phyloP scores from a whole-genome alignment of 2,329 filamentous ascomycete species.

The Alternaria hordeiaustralica region DNA sequence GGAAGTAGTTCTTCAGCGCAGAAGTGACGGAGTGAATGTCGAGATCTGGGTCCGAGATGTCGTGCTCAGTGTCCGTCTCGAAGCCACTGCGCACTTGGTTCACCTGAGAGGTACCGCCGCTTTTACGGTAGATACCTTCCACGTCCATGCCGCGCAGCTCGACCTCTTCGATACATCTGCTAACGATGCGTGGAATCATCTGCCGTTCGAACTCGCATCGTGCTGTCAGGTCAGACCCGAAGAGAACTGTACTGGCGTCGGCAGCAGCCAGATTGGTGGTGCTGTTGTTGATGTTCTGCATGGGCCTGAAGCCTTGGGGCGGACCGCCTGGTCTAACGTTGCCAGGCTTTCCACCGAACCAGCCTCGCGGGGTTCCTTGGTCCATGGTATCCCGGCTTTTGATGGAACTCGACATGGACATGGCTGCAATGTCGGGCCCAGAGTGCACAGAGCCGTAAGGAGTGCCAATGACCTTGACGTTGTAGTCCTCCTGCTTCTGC shows the following conservation, averaged over 20 bases:
- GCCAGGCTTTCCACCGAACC: slow-evolving; percentile 42
- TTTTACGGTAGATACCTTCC: slow-evolving; percentile 98
- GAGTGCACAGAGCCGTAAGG: slow-evolving; percentile 47
- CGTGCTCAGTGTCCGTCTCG: slow-evolving; percentile 82
- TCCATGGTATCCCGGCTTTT: slow-evolving; percentile 36
- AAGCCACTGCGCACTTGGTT: slow-evolving; percentile 91
- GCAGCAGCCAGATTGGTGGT: slow-evolving; percentile 45
- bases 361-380: slow-evolving; percentile 33
- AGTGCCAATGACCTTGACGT: slow-evolving; percentile 57
- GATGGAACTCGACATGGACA: slow-evolving; percentile 40
- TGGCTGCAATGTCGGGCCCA: slow-evolving; percentile 43
- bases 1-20: slow-evolving; percentile 96
- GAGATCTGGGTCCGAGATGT: slow-evolving; percentile 90
- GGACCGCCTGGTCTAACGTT: slow-evolving; percentile 13
- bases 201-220: slow-evolving; percentile 87
- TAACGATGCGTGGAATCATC: slow-evolving; percentile 88
- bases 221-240: slow-evolving; percentile 86
- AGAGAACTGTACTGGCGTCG: slow-evolving; percentile 63
- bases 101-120: slow-evolving; percentile 88
- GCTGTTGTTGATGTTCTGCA: slow-evolving; percentile 52
- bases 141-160: slow-evolving; percentile 96
- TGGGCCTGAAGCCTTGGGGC: slow-evolving; percentile 38
- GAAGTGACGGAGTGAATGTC: slow-evolving; percentile 97
- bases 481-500: slow-evolving; percentile 62
- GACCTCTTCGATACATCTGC: slow-evolving; percentile 94